These are phyloP conservation scores for Protomyces macrosporus DNA, from an alignment of 1,139 yeast genomes.

Conservation along the genomic window DNA sequence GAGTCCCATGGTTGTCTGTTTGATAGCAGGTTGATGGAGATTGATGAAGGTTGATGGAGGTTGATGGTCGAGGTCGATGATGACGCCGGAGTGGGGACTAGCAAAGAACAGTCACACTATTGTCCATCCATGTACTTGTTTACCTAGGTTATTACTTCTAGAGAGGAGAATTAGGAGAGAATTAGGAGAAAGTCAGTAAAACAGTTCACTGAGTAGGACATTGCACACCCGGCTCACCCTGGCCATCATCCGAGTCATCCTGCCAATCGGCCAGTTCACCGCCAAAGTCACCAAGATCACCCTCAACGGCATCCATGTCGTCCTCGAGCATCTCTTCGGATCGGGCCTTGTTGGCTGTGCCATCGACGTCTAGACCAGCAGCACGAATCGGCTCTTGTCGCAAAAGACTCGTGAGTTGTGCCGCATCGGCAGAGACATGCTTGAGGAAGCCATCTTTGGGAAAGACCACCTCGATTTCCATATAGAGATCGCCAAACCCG, in stretches of 20 bases:
- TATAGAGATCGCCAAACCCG: constrained; percentile 65
- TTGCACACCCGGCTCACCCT: constrained; percentile 10
- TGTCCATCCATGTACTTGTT: neutral
- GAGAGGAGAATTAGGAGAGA: too few species aligned
- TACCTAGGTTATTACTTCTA: neutral
- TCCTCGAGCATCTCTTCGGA: constrained; percentile 8
- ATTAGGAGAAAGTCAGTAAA: too few species aligned
- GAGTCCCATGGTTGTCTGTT: neutral
- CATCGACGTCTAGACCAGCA: neutral
- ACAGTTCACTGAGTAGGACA: constrained; percentile 10
- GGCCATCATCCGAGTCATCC: constrained; percentile 15
- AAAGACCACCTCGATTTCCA: constrained; percentile 67
- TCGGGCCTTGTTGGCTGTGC: neutral
- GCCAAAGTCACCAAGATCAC: constrained; percentile 20
- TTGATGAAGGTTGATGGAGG: neutral
- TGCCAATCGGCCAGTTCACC: constrained; percentile 23
- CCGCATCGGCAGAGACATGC: neutral
- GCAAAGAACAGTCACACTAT: neutral
- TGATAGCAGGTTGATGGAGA: too few species aligned
- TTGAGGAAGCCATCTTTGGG: constrained; percentile 69
- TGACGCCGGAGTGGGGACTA: neutral
- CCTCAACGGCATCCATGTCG: constrained; percentile 12
- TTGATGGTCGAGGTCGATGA: neutral
- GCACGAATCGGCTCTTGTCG: constrained; percentile 9
- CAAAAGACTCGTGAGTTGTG: constrained; percentile 11